Conservation (phyloP, 768 basidiomycete species). For the Serendipita indica region DNA sequence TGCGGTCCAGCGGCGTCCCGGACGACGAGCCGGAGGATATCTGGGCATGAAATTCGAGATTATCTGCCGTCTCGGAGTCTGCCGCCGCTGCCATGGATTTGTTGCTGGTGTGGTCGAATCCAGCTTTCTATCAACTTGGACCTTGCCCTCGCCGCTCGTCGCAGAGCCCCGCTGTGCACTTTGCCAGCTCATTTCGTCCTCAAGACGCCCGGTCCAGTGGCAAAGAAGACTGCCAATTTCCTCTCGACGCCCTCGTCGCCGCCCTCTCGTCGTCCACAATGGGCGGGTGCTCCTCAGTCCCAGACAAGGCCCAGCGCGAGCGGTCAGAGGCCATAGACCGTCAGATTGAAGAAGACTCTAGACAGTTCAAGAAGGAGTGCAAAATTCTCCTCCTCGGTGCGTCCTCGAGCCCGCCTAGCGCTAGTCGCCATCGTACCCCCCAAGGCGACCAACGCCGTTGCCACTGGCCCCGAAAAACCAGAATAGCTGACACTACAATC, state of each 20-base stretch:
- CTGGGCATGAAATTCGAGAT: constrained; percentile 1
- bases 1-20: constrained; percentile 50
- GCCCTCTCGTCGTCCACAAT: constrained; percentile 5
- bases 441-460: no score
- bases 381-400: constrained; percentile 80
- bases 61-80: neutral
- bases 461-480: neutral
- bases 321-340: constrained; percentile 66
- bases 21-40: neutral
- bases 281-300: constrained; percentile 14
- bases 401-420: constrained; percentile 21
- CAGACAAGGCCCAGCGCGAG: constrained; percentile 29
- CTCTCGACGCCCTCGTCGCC: neutral
- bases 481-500: neutral
- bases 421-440: no score
- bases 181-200: neutral
- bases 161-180: neutral
- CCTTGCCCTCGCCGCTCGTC: neutral
- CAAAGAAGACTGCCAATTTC: neutral
- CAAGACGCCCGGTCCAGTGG: no score
- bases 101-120: neutral
- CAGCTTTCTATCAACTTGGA: neutral
- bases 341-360: constrained; percentile 73
- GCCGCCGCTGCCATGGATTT: neutral
- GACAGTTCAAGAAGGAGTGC: constrained; percentile 72